A percentile compares a stretch with the other conserved stretches of the same genome.
Evolutionary conservation across 2,329 filamentous ascomycete species (phyloP).

Genomic region (Fusarium subtropicale): DNA sequence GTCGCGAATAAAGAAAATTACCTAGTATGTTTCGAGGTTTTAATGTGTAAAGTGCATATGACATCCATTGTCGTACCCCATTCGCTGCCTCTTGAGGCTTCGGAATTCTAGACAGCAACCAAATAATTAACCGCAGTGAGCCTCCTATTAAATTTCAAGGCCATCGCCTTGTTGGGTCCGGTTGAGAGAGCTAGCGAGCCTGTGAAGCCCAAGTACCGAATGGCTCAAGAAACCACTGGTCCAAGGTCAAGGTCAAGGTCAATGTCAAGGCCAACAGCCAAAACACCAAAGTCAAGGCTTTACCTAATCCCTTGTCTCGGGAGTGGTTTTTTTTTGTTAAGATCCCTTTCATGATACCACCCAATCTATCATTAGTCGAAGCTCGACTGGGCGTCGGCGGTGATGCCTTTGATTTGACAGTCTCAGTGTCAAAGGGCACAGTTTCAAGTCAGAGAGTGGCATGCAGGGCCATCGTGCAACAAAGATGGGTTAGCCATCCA

Average conservation of each 20-base stretch:
- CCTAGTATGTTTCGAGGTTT: not conserved
- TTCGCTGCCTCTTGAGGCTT: not conserved
- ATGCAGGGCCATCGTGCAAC: conserved; percentile 35
- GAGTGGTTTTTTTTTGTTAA: not conserved
- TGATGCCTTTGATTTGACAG: not conserved
- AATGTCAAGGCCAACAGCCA: not conserved
- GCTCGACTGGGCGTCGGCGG: not conserved
- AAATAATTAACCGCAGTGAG: no score
- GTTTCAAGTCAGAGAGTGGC: conserved; percentile 24
- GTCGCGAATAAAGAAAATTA: conserved; percentile 1
- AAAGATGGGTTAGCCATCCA: conserved; percentile 37
- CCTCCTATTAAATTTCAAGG: not conserved
- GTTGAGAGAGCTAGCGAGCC: not conserved
- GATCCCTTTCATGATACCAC: not conserved
- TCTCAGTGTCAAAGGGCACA: not conserved
- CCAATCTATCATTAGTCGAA: not conserved
- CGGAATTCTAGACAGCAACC: no score
- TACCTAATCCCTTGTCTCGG: conserved; percentile 29
- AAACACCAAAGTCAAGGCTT: not conserved
- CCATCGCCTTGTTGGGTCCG: not conserved
- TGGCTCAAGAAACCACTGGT: conserved; percentile 27
- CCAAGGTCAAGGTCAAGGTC: not conserved
- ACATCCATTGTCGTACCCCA: not conserved
- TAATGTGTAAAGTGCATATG: not conserved
- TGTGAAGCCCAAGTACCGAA: not conserved